phyloP scores from a whole-genome alignment of 352 stramenopile genomes.

The Halophytophthora batemanensis region DNA sequence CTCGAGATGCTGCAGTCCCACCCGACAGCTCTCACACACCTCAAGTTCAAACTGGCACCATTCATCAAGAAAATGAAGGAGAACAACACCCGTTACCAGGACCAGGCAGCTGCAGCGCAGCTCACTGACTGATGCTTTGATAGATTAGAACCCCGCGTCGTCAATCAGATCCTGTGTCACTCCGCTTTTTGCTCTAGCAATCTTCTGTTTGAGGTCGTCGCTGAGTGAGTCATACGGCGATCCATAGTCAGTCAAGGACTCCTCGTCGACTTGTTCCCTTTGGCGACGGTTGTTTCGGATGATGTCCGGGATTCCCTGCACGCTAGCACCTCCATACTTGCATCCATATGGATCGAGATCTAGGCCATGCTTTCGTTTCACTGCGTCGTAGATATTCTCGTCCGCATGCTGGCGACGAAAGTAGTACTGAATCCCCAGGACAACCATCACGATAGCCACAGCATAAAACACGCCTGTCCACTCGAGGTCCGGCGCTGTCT shows the following conservation, averaged over 20 bases:
- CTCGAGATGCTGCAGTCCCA: conserved; percentile 50
- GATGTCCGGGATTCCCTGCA: too few species aligned
- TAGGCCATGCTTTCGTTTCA: conserved; percentile 3
- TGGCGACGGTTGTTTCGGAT: not conserved
- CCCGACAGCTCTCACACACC: conserved; percentile 32
- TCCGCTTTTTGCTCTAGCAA: conserved; percentile 13
- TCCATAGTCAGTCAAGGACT: conserved; percentile 15
- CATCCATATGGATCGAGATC: conserved; percentile 1
- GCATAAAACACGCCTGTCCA: conserved; percentile 27
- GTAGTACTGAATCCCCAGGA: conserved; percentile 31
- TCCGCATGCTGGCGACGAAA: conserved; percentile 15
- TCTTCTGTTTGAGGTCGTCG: conserved; percentile 23
- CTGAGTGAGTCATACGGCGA: conserved; percentile 30
- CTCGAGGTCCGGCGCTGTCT: conserved; percentile 15
- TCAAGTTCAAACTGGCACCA: conserved; percentile 45
- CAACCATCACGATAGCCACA: conserved; percentile 12
- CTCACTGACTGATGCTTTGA: conserved; percentile 16
- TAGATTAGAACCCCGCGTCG: conserved; percentile 16
- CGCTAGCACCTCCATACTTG: conserved; percentile 13
- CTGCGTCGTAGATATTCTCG: conserved; percentile 22
- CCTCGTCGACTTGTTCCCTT: conserved; percentile 7
- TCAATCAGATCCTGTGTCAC: conserved; percentile 5
- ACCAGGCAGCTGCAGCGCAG: conserved; percentile 31
- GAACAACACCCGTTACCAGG: conserved; percentile 41
- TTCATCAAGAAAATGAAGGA: conserved; percentile 45